A percentile compares a stretch with the other conserved stretches of the same genome.
These are phyloP conservation scores for Neospermospora avenae DNA, from an alignment of 2,329 filamentous ascomycete species.

Conservation along the genomic window DNA sequence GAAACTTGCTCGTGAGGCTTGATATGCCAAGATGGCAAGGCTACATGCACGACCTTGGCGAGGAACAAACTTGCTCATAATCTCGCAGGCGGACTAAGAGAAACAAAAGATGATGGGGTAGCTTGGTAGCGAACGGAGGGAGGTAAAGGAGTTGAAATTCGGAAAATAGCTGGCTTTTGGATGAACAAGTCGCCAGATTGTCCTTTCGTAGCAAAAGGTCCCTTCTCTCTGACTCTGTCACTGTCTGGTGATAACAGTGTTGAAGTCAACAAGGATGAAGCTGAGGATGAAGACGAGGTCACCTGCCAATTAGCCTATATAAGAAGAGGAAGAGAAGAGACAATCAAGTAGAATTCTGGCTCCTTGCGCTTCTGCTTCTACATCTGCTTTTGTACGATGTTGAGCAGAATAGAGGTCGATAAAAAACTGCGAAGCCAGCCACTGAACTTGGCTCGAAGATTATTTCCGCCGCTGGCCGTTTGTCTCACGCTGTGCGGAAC, in stretches of 20 bases:
- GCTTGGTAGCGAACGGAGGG: no score
- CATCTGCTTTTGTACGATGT: no score
- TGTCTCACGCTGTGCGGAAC: no score
- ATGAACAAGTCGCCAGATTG: background rate
- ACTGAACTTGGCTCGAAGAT: background rate
- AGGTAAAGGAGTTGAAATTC: background rate
- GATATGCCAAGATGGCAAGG: constrained; percentile 9
- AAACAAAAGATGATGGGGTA: background rate
- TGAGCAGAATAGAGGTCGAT: background rate
- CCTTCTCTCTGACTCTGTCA: no score
- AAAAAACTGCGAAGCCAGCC: background rate
- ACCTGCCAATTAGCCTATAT: background rate
- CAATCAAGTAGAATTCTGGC: background rate
- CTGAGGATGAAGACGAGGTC: background rate
- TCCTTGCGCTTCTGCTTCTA: no score
- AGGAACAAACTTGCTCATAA: constrained; percentile 17
- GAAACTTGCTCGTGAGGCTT: constrained; percentile 14
- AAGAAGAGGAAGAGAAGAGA: background rate
- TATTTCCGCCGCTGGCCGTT: no score
- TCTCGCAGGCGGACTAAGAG: constrained; percentile 8
- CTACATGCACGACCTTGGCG: constrained; percentile 3
- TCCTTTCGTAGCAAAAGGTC: background rate
- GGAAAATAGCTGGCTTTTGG: background rate
- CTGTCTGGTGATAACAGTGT: no score
- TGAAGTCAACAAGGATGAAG: no score